Evolutionary conservation across 2,329 filamentous ascomycete genomes (phyloP).

Genomic region (Arachnopeziza araneosa): DNA sequence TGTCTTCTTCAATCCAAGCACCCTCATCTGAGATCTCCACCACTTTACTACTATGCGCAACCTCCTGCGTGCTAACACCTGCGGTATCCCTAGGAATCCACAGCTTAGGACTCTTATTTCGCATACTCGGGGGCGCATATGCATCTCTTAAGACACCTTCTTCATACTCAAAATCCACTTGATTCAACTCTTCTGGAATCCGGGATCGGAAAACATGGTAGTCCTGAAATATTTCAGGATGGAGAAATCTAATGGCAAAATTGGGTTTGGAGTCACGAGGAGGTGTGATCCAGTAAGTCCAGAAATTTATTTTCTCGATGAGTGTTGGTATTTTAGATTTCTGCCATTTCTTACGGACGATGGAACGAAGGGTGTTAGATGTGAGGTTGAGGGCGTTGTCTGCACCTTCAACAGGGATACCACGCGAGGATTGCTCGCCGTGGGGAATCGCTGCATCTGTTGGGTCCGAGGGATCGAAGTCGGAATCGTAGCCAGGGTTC

Average conservation of each 20-base stretch:
- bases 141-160: slow-evolving; percentile 42
- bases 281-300: slow-evolving; percentile 24
- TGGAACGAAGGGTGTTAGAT: slow-evolving; percentile 5
- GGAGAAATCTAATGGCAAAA: slow-evolving; percentile 46
- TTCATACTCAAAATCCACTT: slow-evolving; percentile 41
- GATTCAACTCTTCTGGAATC: slow-evolving; percentile 44
- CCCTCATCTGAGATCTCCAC: slow-evolving; percentile 56
- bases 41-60: slow-evolving; percentile 44
- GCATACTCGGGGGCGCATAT: slow-evolving; percentile 55
- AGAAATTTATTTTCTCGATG: slow-evolving; percentile 21
- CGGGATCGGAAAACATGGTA: slow-evolving; percentile 44
- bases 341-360: slow-evolving; percentile 7
- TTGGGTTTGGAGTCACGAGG: slow-evolving; percentile 37
- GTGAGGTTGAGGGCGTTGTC: slow-evolving; percentile 14
- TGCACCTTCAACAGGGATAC: slow-evolving; percentile 16
- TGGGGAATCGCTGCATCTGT: slow-evolving; percentile 12
- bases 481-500: slow-evolving; percentile 25
- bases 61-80: slow-evolving; percentile 52
- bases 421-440: slow-evolving; percentile 14
- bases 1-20: slow-evolving; percentile 44
- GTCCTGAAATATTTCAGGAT: slow-evolving; percentile 51
- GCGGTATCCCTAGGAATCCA: slow-evolving; percentile 55
- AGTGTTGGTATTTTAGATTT: slow-evolving; percentile 13
- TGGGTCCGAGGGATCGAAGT: slow-evolving; percentile 24
- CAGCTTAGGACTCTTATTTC: slow-evolving; percentile 46